Evolutionary conservation across 2,329 filamentous ascomycete species (phyloP).

Genomic region (Hypoxylon sp.): DNA sequence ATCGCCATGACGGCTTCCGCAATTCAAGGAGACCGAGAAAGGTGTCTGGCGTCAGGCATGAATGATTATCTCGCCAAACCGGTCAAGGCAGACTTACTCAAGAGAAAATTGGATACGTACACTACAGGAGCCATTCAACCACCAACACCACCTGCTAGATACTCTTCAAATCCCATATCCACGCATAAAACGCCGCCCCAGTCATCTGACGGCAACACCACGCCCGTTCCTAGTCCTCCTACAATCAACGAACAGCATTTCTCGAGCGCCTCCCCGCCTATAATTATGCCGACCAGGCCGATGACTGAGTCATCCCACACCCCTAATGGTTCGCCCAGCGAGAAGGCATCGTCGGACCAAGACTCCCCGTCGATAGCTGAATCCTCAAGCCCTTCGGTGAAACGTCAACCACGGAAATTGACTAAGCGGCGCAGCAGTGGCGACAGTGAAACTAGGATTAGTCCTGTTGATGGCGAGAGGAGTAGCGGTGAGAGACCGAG

Average conservation of each 20-base stretch:
- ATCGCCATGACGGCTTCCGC: slow-evolving; percentile 98
- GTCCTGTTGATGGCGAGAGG: slow-evolving; percentile 11
- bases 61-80: slow-evolving; percentile 98
- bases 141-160: slow-evolving; percentile 47
- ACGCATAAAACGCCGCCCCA: slow-evolving; percentile 7
- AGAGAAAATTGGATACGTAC: slow-evolving; percentile 80
- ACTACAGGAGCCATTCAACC: slow-evolving; percentile 58
- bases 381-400: slow-evolving; percentile 32
- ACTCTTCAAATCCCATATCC: slow-evolving; percentile 42
- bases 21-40: slow-evolving; percentile 94
- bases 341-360: slow-evolving; percentile 54
- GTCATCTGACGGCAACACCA: slow-evolving; percentile 33
- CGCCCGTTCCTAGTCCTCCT: slow-evolving; percentile 45
- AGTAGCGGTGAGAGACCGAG: slow-evolving; percentile 53
- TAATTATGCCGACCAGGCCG: slow-evolving; percentile 47
- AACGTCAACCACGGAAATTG: slow-evolving; percentile 59
- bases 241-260: slow-evolving; percentile 39
- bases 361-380: slow-evolving; percentile 43
- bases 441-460: slow-evolving; percentile 54
- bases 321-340: slow-evolving; percentile 55
- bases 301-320: slow-evolving; percentile 46
- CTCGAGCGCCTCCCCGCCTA: slow-evolving; percentile 44
- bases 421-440: slow-evolving; percentile 59
- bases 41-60: slow-evolving; percentile 96
- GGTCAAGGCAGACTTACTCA: slow-evolving; percentile 88